Percentiles rank a stretch among this genome's conserved stretches.
Evolutionary conservation across 805 yeast genomes (phyloP).

Genomic region (Torulaspora maleeae): DNA sequence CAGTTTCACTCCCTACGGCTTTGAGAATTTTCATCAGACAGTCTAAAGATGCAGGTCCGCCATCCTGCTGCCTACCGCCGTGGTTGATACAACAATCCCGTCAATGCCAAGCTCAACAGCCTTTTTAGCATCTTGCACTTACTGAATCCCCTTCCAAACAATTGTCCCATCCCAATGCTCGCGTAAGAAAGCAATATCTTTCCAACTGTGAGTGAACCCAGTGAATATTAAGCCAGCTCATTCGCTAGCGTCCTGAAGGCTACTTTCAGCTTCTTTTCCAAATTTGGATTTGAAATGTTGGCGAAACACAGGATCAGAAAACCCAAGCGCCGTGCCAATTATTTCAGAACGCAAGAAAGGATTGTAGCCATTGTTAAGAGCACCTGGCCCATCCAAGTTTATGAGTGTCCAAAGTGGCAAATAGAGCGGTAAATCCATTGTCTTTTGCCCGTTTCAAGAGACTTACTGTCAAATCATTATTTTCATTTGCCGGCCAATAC

Average conservation of each 20-base stretch:
- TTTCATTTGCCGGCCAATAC: slow-evolving; percentile 41
- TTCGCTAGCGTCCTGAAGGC: slow-evolving; percentile 10
- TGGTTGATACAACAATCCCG: slow-evolving; percentile 68
- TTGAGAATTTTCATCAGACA: slow-evolving; percentile 38
- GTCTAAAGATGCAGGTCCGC: slow-evolving; percentile 40
- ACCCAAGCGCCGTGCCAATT: slow-evolving; percentile 25
- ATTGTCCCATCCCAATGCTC: slow-evolving; percentile 42
- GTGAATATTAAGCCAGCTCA: slow-evolving; percentile 15
- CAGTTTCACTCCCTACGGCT: slow-evolving; percentile 39
- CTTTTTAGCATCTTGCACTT: slow-evolving; percentile 56
- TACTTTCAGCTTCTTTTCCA: slow-evolving; percentile 11
- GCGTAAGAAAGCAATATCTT: slow-evolving; percentile 30
- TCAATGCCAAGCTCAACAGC: slow-evolving; percentile 56
- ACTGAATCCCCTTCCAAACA: slow-evolving; percentile 59
- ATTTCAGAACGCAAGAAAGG: slow-evolving; percentile 25
- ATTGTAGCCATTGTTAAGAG: slow-evolving; percentile 23
- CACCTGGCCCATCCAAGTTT: slow-evolving; percentile 32
- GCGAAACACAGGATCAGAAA: slow-evolving; percentile 26
- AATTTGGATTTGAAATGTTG: slow-evolving; percentile 14
- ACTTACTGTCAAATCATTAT: slow-evolving; percentile 25
- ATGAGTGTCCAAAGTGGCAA: slow-evolving; percentile 51
- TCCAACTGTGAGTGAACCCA: slow-evolving; percentile 33
- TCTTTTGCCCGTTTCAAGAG: slow-evolving; percentile 40
- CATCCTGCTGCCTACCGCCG: slow-evolving; percentile 56
- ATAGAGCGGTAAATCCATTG: slow-evolving; percentile 42